Evolutionary conservation across 2,329 filamentous ascomycete genomes (phyloP).

Genomic region (Ramularia endophylla): DNA sequence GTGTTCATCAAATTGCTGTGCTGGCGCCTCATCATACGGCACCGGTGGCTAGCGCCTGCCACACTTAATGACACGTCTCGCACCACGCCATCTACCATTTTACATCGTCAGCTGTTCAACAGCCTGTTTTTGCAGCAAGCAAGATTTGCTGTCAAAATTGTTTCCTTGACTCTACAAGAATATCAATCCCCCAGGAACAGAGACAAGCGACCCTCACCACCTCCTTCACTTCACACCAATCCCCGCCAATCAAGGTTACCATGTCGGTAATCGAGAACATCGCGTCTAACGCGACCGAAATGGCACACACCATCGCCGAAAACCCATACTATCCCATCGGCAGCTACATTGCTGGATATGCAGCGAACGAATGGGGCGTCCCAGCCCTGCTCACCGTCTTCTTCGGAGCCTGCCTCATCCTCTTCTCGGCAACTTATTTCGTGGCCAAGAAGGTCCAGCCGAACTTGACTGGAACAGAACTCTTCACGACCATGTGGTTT

Average conservation of each 20-base stretch:
- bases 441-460: constrained; percentile 50
- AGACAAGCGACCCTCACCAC: too few species aligned
- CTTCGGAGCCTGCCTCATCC: constrained; percentile 47
- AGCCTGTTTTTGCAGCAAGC: too few species aligned
- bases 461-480: constrained; percentile 49
- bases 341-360: constrained; percentile 56
- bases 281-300: constrained; percentile 1
- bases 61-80: too few species aligned
- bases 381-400: constrained; percentile 56
- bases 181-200: too few species aligned
- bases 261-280: constrained; percentile 1
- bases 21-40: too few species aligned
- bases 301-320: background rate
- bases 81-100: too few species aligned
- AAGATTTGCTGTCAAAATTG: too few species aligned
- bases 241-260: background rate
- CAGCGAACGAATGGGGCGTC: constrained; percentile 59
- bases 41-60: too few species aligned
- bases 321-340: constrained; percentile 68
- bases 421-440: constrained; percentile 54
- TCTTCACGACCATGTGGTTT: constrained; percentile 66
- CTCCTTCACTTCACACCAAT: too few species aligned
- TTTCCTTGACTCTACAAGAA: too few species aligned
- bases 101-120: too few species aligned
- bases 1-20: too few species aligned